A percentile compares a stretch with the other conserved stretches of the same genome.
Conservation (phyloP, 2,329 filamentous ascomycete species). For the Polychaeton citri region DNA sequence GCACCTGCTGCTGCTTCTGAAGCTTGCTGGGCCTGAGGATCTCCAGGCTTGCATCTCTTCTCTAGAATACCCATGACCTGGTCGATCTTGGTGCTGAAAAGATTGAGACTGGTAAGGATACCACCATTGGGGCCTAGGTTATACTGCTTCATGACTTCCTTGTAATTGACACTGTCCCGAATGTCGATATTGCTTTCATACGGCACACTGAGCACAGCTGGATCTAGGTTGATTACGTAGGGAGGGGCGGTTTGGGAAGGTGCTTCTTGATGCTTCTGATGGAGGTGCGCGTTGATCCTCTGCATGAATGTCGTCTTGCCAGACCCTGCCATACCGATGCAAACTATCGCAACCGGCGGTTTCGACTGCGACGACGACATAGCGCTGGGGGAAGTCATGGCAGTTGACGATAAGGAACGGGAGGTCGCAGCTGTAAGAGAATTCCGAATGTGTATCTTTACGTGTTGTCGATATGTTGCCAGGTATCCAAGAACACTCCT, state of each 20-base stretch:
- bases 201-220: conserved; percentile 81
- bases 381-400: no score
- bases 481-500: no score
- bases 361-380: neutral
- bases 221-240: conserved; percentile 95
- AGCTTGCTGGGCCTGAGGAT: conserved; percentile 1
- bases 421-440: no score
- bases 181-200: conserved; percentile 99
- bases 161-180: conserved; percentile 96
- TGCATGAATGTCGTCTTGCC: conserved; percentile 99
- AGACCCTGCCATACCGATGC: conserved; percentile 94
- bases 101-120: conserved; percentile 86
- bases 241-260: conserved; percentile 55
- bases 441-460: no score
- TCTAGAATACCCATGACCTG: conserved; percentile 83
- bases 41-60: conserved; percentile 46
- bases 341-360: conserved; percentile 69
- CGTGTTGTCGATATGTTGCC: no score
- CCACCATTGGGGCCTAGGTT: conserved; percentile 95
- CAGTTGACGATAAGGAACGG: no score
- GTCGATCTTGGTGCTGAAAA: conserved; percentile 96
- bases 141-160: conserved; percentile 99
- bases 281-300: conserved; percentile 85
- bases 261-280: conserved; percentile 33
- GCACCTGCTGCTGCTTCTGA: conserved; percentile 24